Evolutionary conservation across 192 early-diverging fungal genomes (phyloP), one percentile per base, ranked within the genome.

Genomic region (Gigaspora rosea): DNA sequence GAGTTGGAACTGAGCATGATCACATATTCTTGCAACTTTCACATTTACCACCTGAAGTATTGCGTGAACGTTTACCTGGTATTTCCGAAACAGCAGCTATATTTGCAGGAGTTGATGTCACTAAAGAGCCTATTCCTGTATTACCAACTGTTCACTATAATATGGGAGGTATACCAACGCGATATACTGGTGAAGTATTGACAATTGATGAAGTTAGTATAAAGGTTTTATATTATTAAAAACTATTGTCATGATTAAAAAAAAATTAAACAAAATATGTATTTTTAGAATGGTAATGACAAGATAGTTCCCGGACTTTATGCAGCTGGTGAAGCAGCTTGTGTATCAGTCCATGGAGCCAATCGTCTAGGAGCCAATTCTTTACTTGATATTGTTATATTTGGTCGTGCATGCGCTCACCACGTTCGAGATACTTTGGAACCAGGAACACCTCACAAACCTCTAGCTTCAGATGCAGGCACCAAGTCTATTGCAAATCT

Each of bases 141-240:
- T 89, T 99, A 56, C 97, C 97, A 74, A 97, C 97, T 76, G 97
- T 98, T 79, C 97, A 99, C 87, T 97, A 97, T 92, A 99, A 97
- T 89, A 97, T 99, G 95, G 97, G 97, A 79, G 96, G 97, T 85
- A 97, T 99, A 76, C 97, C 97, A 48, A 98, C 97, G 36, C 89
- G 88, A 71, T 97, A 95, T 92, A 97, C 95, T 75, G 97, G 97
- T 72, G 95, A 99, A 87, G 97, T 97, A 47, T 86, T 99, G 82
- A 88, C 86, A 66, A 84, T 90, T 76, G 86, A 90, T 68, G 82
- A 88, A 6, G 83, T 76, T 64, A 41, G 22, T 11, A 27, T 52
- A 22, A 51, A 41, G 15, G 27, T 27, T 18, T 47, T 8, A 9
- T 36, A 41, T 65, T 46, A 41, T 2, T 41, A 56, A 18, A 56